Conservation (phyloP, 768 basidiomycete species). For the Rhizopogon vesiculosus region DNA sequence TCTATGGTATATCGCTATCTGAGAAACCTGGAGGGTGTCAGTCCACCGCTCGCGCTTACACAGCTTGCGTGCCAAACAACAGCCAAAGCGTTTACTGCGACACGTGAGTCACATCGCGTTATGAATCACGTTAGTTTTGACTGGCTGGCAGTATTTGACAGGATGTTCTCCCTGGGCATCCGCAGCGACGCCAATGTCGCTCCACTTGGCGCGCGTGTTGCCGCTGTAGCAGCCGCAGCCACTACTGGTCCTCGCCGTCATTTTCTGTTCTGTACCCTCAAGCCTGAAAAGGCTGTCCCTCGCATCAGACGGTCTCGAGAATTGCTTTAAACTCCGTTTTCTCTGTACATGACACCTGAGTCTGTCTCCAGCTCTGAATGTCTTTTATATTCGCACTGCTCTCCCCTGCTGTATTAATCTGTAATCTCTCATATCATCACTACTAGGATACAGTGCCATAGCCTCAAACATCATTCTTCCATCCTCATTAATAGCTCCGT, state of each 20-base stretch:
- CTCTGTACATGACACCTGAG: background rate
- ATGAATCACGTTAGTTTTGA: background rate
- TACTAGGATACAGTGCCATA: background rate
- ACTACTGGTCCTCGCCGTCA: constrained; percentile 75
- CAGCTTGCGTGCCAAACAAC: constrained; percentile 87
- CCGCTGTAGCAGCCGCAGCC: constrained; percentile 60
- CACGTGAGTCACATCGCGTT: constrained; percentile 44
- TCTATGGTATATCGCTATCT: constrained; percentile 93
- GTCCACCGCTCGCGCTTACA: constrained; percentile 80
- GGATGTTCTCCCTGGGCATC: constrained; percentile 84
- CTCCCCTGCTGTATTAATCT: too few species aligned
- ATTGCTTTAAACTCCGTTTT: constrained; percentile 9
- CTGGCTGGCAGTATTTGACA: constrained; percentile 63
- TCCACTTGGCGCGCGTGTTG: constrained; percentile 43
- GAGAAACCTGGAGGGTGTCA: constrained; percentile 85
- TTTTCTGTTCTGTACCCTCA: constrained; percentile 78
- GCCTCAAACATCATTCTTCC: background rate
- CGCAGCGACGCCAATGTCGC: constrained; percentile 62
- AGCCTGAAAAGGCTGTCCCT: constrained; percentile 44
- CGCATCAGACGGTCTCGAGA: constrained; percentile 45
- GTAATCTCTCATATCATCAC: background rate
- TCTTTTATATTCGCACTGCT: too few species aligned
- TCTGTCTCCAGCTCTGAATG: too few species aligned
- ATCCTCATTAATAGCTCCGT: background rate
- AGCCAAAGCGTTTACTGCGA: constrained; percentile 85